Evolutionary conservation across 2,329 filamentous ascomycete genomes (phyloP).

Genomic region (Alternaria sp.): DNA sequence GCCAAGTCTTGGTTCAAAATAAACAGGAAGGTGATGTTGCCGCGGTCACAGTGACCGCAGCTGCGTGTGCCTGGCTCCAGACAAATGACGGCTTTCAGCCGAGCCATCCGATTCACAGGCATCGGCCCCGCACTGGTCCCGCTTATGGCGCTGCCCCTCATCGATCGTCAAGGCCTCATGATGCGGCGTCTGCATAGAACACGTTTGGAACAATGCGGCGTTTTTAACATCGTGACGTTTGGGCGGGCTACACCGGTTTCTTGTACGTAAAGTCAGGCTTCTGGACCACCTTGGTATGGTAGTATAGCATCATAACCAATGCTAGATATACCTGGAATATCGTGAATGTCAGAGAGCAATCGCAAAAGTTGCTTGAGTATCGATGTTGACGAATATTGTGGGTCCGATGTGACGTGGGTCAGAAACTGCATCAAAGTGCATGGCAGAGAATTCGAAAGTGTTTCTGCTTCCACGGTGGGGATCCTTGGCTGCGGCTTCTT

Average conservation of each 20-base stretch:
- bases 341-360: conserved; percentile 1
- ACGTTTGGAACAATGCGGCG: conserved; percentile 23
- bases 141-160: conserved; percentile 25
- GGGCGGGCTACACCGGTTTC: conserved; percentile 14
- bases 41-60: conserved; percentile 19
- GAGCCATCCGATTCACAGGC: conserved; percentile 30
- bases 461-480: conserved; percentile 25
- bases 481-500: conserved; percentile 36
- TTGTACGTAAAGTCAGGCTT: conserved; percentile 36
- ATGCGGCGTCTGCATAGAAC: conserved; percentile 29
- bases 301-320: conserved; percentile 34
- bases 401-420: conserved; percentile 26
- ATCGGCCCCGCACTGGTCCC: conserved; percentile 29
- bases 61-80: conserved; percentile 5
- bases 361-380: conserved; percentile 2
- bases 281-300: conserved; percentile 18
- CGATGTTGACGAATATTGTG: conserved; percentile 13
- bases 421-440: conserved; percentile 20
- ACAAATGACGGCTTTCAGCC: conserved; percentile 25
- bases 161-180: conserved; percentile 41
- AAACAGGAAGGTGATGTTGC: conserved; percentile 33
- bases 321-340: conserved; percentile 11
- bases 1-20: conserved; percentile 21
- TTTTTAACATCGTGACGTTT: conserved; percentile 41
- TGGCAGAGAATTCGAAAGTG: conserved; percentile 22